Percentiles rank a stretch among this genome's conserved stretches.
Evolutionary conservation across 2,329 filamentous ascomycete genomes (phyloP).

Genomic region (Pseudogymnoascus sp.): DNA sequence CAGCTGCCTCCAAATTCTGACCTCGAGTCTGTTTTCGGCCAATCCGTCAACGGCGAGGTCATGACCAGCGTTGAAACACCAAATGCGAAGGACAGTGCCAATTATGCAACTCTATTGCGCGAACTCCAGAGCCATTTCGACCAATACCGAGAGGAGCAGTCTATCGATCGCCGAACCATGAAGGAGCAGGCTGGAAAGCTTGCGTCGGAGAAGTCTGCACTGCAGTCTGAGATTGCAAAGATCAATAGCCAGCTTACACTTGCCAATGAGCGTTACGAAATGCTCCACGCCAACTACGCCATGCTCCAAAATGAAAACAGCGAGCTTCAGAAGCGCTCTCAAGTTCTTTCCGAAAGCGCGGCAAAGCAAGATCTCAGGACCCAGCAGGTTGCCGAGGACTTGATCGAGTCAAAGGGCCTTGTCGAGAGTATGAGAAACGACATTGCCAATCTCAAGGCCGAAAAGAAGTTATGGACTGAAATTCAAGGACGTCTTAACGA

Average conservation of each 20-base stretch:
- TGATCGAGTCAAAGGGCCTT: constrained; percentile 76
- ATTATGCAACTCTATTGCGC: constrained; percentile 70
- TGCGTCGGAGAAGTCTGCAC: constrained; percentile 69
- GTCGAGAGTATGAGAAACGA: constrained; percentile 85
- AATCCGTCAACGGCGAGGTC: constrained; percentile 57
- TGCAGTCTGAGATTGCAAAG: constrained; percentile 77
- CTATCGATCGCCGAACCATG: constrained; percentile 71
- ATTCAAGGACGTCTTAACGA: constrained; percentile 83
- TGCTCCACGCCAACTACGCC: constrained; percentile 80
- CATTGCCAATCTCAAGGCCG: constrained; percentile 84
- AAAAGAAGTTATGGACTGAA: constrained; percentile 90
- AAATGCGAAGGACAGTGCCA: constrained; percentile 52
- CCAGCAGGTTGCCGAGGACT: constrained; percentile 86
- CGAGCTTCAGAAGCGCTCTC: constrained; percentile 77
- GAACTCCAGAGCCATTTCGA: constrained; percentile 89
- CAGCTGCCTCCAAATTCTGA: constrained; percentile 53
- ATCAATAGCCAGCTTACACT: constrained; percentile 74
- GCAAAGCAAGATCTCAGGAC: constrained; percentile 85
- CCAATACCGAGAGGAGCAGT: constrained; percentile 76
- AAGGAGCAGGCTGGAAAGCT: constrained; percentile 79
- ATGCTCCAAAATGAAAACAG: constrained; percentile 78
- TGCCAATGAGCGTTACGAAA: constrained; percentile 76
- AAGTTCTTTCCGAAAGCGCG: constrained; percentile 69
- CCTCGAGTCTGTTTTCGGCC: constrained; percentile 62
- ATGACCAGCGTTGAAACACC: constrained; percentile 48